These are phyloP conservation scores for Crithidia expoeki DNA, from an alignment of 208 protist genomes.

Conservation along the genomic window DNA sequence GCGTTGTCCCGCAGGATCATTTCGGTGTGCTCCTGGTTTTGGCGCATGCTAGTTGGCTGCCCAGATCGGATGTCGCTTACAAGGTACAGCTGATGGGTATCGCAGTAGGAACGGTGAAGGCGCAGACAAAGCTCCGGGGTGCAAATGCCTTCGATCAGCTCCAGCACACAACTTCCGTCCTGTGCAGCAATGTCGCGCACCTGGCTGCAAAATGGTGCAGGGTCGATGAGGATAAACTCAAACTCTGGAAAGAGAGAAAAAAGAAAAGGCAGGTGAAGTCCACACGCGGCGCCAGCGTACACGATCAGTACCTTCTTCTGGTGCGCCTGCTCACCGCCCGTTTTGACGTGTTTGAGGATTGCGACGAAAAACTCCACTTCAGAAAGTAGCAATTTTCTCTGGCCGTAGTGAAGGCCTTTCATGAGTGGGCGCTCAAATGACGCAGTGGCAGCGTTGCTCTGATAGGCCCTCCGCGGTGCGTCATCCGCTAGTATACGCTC, in stretches of 20 bases:
- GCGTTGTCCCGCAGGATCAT: constrained; percentile 87
- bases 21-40: constrained; percentile 82
- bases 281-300: constrained; percentile 95
- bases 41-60: constrained; percentile 51
- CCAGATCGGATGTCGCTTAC: constrained; percentile 93
- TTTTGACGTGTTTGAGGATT: constrained; percentile 2
- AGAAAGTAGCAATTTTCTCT: constrained; percentile 94
- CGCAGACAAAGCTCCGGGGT: constrained; percentile 89
- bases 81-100: constrained; percentile 77
- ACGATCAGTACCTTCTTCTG: constrained; percentile 68
- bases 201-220: constrained; percentile 79
- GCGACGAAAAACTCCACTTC: constrained; percentile 94
- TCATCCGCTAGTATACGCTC: constrained; percentile 42
- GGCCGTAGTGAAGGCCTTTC: constrained; percentile 94
- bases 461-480: constrained; percentile 57
- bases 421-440: constrained; percentile 49
- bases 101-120: constrained; percentile 53
- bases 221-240: constrained; percentile 94
- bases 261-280: constrained; percentile 91
- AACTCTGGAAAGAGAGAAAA: constrained; percentile 74
- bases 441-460: constrained; percentile 42
- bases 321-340: not conserved
- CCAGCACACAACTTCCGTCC: constrained; percentile 48
- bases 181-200: constrained; percentile 48
- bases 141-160: constrained; percentile 87